Evolutionary conservation across 2,329 filamentous ascomycete genomes (phyloP).

Genomic region (Clathrospora elynae): DNA sequence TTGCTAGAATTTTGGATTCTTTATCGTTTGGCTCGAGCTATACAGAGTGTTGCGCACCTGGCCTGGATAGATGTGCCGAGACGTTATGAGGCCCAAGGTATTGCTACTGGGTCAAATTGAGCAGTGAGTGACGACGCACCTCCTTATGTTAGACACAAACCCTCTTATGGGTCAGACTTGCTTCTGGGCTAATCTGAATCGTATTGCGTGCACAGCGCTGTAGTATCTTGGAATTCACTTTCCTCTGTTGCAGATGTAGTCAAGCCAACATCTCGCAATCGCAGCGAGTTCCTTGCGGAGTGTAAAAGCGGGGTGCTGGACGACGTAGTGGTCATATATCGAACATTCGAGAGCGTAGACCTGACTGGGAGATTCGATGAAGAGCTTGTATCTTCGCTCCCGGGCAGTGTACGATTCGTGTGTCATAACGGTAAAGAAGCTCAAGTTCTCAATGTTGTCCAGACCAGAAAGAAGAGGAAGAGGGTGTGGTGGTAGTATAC

Average conservation of each 20-base stretch:
- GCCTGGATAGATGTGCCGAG: too few species aligned
- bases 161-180: too few species aligned
- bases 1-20: too few species aligned
- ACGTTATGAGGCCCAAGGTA: constrained; percentile 62
- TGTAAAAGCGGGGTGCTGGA: constrained; percentile 69
- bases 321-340: constrained; percentile 68
- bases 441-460: too few species aligned
- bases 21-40: too few species aligned
- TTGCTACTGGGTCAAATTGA: constrained; percentile 67
- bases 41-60: too few species aligned
- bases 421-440: constrained; percentile 52
- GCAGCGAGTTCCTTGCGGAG: constrained; percentile 71
- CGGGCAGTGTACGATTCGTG: constrained; percentile 48
- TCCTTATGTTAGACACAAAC: background rate
- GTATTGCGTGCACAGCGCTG: too few species aligned
- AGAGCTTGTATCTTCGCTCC: constrained; percentile 64
- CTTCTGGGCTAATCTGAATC: too few species aligned
- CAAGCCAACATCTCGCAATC: constrained; percentile 63
- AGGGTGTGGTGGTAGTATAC: background rate
- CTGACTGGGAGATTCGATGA: constrained; percentile 73
- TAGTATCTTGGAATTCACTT: constrained; percentile 67
- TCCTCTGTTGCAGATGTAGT: constrained; percentile 68
- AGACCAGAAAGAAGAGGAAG: too few species aligned
- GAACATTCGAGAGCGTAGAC: constrained; percentile 68
- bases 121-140: constrained; percentile 57